These are phyloP conservation scores for Adenanthera pavonina DNA, from an alignment of 306 rosid genomes.

Conservation along the genomic window DNA sequence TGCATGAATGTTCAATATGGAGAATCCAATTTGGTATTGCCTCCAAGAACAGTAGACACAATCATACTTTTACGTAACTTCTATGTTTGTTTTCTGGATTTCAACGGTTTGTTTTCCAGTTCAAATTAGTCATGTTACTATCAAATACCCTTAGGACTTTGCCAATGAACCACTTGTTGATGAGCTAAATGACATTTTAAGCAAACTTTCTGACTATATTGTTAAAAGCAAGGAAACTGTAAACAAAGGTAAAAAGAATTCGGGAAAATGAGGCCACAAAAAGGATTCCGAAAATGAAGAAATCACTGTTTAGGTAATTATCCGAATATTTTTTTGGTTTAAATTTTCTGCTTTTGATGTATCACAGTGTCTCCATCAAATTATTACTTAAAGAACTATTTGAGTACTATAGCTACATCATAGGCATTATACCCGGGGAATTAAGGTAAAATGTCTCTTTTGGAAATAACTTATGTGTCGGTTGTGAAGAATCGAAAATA, in stretches of 20 bases:
- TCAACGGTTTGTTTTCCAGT: not conserved
- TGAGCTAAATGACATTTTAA: not conserved
- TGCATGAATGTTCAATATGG: not conserved
- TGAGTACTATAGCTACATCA: slow-evolving; percentile 45
- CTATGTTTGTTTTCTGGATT: not conserved
- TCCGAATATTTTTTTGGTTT: not conserved
- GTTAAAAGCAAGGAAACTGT: not conserved
- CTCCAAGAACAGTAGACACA: not conserved
- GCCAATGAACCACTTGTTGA: not conserved
- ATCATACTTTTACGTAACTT: not conserved
- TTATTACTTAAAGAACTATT: slow-evolving; percentile 37
- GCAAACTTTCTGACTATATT: not conserved
- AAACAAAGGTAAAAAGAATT: not conserved
- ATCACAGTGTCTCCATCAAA: slow-evolving; percentile 17
- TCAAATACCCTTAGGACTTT: not conserved
- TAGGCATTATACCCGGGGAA: slow-evolving; percentile 46
- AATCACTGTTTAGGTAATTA: not conserved
- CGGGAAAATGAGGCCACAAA: not conserved
- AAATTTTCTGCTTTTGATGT: not conserved
- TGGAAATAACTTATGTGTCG: slow-evolving; percentile 39
- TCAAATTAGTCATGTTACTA: not conserved
- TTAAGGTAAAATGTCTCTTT: slow-evolving; percentile 55
- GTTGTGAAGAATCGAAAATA: slow-evolving; percentile 26
- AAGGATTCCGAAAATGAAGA: not conserved
- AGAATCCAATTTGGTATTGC: not conserved